phyloP scores from a whole-genome alignment of 192 early-diverging fungal genomes.

The Backusella westeae region DNA sequence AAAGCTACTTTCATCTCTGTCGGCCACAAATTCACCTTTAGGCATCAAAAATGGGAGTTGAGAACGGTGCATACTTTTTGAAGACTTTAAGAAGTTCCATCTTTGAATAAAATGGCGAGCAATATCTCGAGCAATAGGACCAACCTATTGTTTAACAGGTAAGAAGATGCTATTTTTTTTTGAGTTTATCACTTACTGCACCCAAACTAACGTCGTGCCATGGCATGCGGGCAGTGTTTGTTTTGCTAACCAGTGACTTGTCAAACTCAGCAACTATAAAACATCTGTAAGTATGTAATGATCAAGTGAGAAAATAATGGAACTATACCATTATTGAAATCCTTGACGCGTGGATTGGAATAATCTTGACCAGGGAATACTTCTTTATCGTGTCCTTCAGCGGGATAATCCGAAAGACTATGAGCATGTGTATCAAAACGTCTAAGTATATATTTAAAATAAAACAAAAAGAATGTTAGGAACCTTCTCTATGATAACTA shows the following conservation, averaged over 20 bases:
- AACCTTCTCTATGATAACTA: neutral
- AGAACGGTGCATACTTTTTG: conserved; percentile 57
- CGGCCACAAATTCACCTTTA: conserved; percentile 70
- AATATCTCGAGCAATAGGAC: conserved; percentile 74
- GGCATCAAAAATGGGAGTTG: conserved; percentile 67
- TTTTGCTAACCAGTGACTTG: conserved; percentile 38
- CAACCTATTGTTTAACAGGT: conserved; percentile 36
- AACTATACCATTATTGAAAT: conserved; percentile 57
- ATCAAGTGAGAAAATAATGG: neutral
- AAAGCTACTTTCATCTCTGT: conserved; percentile 52
- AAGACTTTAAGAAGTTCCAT: conserved; percentile 83
- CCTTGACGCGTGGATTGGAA: conserved; percentile 83
- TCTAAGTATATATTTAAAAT: conserved; percentile 50
- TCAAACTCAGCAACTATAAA: conserved; percentile 27
- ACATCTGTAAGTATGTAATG: neutral
- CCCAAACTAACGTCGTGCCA: conserved; percentile 87
- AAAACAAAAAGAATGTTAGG: neutral
- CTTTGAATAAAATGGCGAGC: conserved; percentile 88
- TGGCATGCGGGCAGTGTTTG: conserved; percentile 66
- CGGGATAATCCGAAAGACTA: conserved; percentile 67
- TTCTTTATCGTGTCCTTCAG: conserved; percentile 36
- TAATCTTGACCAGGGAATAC: conserved; percentile 82
- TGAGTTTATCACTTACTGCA: conserved; percentile 40
- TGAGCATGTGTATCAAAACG: conserved; percentile 85
- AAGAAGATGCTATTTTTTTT: neutral